Base-by-base conservation (phyloP, 257 asterid genomes). In the Lycium barbarum region DNA sequence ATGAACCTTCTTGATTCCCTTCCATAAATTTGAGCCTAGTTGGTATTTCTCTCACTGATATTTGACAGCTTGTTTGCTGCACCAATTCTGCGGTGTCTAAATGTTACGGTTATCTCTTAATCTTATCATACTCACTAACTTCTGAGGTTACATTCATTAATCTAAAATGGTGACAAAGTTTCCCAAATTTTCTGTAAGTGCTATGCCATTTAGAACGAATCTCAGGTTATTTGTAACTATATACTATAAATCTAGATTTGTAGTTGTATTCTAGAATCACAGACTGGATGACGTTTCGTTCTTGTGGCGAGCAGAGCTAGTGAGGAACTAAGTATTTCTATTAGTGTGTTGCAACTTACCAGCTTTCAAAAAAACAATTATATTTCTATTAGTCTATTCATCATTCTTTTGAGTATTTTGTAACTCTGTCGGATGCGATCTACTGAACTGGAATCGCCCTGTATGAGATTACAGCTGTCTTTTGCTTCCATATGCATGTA, bases 371-470 rank as follows among this genome's bases (percentile, higher is more conserved):
- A n/a, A n/a, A n/a, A n/a, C n/a, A n/a, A n/a, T n/a, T n/a, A 57
- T 55, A 55, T 73, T 73, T 47, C 59, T 45, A 11, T 47, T n/a
- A 47, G 59, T 20, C 38, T 45, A 20, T 45, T 11, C 51, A 20
- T 47, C 15, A 10, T 43, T 9, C 14, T 71, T 2, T 20, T 47
- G 5, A 12, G 47, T 49, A 47, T 47, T 47, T 73, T 20, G 66
- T 18, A 59, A 20, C 1, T n/a, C 80, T 73, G 80, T 45, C 11
- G 20, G n/a, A 20, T 73, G 38, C 18, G 59, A 33, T 73, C 38
- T 73, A 38, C 10, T 73, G 58, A 73, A 73, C n/a, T 73, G 40
- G 80, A 73, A 13, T 45, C 80, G n/a, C 58, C 80, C 80, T 73
- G 40, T 74, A 20, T 14, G 49, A 51, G 81, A 76, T 51, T 43